Evolutionary conservation across 1,139 yeast species (phyloP).

Genomic region (Diutina siamensis): DNA sequence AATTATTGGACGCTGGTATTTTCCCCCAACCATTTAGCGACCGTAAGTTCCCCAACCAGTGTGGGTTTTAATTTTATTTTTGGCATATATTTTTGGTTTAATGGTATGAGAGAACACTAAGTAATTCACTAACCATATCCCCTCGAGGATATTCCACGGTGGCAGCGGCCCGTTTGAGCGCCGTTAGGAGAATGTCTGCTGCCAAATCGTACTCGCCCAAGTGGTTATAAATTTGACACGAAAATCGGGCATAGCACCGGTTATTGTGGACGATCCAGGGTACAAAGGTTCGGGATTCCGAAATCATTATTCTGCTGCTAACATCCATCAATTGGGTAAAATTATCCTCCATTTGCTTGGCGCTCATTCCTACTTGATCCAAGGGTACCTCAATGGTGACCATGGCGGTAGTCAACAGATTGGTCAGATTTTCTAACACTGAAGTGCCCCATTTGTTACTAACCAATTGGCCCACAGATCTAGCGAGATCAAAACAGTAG

Average conservation of each 20-base stretch:
- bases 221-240: constrained; percentile 52
- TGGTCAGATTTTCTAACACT: constrained; percentile 19
- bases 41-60: constrained; percentile 62
- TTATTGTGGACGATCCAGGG: constrained; percentile 34
- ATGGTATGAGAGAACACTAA: neutral
- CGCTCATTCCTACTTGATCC: constrained; percentile 7
- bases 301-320: constrained; percentile 8
- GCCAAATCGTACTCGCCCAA: constrained; percentile 40
- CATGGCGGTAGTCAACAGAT: constrained; percentile 28
- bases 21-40: constrained; percentile 71
- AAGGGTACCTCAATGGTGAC: constrained; percentile 35
- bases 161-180: neutral
- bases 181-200: constrained; percentile 15
- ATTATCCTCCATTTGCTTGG: neutral
- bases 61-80: constrained; percentile 18
- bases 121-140: neutral
- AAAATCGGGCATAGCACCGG: constrained; percentile 36
- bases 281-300: constrained; percentile 31
- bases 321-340: neutral
- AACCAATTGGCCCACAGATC: constrained; percentile 25
- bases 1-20: constrained; percentile 43
- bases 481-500: constrained; percentile 37
- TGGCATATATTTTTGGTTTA: neutral
- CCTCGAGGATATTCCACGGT: neutral
- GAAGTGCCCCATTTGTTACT: constrained; percentile 27